These are phyloP conservation scores for Phyllosticta citribraziliensis DNA, from an alignment of 2,329 filamentous ascomycete species.

Conservation along the genomic window DNA sequence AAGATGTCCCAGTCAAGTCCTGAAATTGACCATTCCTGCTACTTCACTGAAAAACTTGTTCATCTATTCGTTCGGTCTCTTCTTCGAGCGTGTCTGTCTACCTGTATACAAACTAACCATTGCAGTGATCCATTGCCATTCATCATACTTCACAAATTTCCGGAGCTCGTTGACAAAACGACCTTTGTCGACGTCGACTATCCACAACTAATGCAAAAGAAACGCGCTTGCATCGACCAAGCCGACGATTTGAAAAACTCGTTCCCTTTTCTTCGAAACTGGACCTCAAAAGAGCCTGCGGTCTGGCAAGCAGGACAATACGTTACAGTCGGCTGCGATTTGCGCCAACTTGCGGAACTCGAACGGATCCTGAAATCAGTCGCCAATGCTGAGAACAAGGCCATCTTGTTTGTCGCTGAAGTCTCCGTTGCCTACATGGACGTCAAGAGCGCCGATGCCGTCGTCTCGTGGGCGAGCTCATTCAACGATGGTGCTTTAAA, in stretches of 20 bases:
- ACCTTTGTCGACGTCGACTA: constrained; percentile 83
- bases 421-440: constrained; percentile 91
- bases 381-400: constrained; percentile 17
- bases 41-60: too few relatives aligned
- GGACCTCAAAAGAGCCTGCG: constrained; percentile 20
- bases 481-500: constrained; percentile 52
- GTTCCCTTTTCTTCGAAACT: constrained; percentile 20
- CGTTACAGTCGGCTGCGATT: constrained; percentile 69
- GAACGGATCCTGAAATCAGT: constrained; percentile 43
- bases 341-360: constrained; percentile 57
- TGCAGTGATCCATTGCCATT: constrained; percentile 77
- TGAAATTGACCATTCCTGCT: too few relatives aligned
- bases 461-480: constrained; percentile 69
- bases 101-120: constrained; percentile 1
- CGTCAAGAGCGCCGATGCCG: constrained; percentile 56
- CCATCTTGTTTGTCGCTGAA: constrained; percentile 75
- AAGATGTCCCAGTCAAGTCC: constrained; percentile 15
- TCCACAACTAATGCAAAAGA: constrained; percentile 65
- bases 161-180: constrained; percentile 45
- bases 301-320: constrained; percentile 53
- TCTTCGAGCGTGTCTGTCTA: too few relatives aligned
- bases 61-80: too few relatives aligned
- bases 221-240: constrained; percentile 53
- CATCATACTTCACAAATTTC: constrained; percentile 63
- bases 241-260: constrained; percentile 45